A percentile compares a stretch with the other conserved stretches of the same genome.
Evolutionary conservation across 768 basidiomycete species (phyloP).

Genomic region (Boletus rubropictus): DNA sequence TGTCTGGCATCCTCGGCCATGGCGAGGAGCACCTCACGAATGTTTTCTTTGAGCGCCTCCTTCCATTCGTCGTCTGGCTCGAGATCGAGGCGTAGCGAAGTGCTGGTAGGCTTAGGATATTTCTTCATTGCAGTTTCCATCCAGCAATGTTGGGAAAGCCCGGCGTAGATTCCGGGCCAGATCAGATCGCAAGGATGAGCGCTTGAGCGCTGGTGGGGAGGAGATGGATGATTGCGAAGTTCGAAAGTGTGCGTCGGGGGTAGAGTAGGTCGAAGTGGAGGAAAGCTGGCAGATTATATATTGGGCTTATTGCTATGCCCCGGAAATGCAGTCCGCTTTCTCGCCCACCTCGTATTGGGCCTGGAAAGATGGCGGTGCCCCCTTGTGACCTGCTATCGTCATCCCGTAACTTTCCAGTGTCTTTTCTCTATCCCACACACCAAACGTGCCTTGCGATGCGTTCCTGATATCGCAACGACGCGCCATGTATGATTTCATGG

Average conservation of each 20-base stretch:
- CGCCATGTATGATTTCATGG: too few species aligned
- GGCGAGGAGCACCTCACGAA: slow-evolving; percentile 40
- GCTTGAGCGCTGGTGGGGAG: neutral
- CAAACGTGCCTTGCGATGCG: too few species aligned
- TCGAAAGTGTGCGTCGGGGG: slow-evolving; percentile 13
- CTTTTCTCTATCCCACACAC: too few species aligned
- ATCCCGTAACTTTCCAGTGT: too few species aligned
- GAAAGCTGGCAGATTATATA: too few species aligned
- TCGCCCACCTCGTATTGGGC: too few species aligned
- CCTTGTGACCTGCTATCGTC: too few species aligned
- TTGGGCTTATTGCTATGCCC: too few species aligned
- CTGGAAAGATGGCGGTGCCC: too few species aligned
- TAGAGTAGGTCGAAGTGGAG: neutral
- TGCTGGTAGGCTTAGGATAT: slow-evolving; percentile 9
- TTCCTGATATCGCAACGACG: too few species aligned
- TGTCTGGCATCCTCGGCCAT: slow-evolving; percentile 59
- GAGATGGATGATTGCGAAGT: neutral
- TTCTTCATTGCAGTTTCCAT: slow-evolving; percentile 24
- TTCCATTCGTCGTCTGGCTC: slow-evolving; percentile 60
- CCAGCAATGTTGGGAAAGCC: slow-evolving; percentile 4
- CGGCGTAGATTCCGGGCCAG: slow-evolving; percentile 2
- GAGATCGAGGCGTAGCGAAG: slow-evolving; percentile 19
- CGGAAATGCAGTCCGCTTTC: too few species aligned
- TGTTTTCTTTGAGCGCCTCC: slow-evolving; percentile 39
- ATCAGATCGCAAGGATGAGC: neutral